Evolutionary conservation across 164 flowering plant genomes (phyloP).

Genomic region (Cinnamomum micranthum): DNA sequence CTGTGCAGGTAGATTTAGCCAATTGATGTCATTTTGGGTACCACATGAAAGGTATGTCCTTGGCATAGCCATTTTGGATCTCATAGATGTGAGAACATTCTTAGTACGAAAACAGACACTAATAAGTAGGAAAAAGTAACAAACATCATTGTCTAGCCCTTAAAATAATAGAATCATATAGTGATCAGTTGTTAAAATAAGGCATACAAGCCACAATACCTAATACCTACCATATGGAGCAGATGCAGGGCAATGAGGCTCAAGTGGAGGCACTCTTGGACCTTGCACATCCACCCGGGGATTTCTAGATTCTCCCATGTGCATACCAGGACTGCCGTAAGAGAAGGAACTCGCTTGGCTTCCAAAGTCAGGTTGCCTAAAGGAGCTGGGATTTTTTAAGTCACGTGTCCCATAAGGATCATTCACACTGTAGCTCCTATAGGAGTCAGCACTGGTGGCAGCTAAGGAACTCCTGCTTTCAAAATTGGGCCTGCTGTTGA

Average conservation of each 20-base stretch:
- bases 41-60: too few relatives aligned
- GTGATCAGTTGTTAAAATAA: not conserved
- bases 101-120: too few relatives aligned
- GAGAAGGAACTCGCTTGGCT: slow-evolving; percentile 4
- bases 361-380: not conserved
- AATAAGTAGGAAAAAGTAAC: not conserved
- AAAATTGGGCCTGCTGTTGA: slow-evolving; percentile 3
- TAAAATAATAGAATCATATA: not conserved
- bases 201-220: not conserved
- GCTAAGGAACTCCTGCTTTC: slow-evolving; percentile 3
- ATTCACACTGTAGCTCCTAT: slow-evolving; percentile 4
- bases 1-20: too few relatives aligned
- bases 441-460: not conserved
- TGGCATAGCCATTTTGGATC: too few relatives aligned
- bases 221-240: slow-evolving; percentile 18
- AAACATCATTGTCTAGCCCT: not conserved
- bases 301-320: not conserved
- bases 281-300: slow-evolving; percentile 14
- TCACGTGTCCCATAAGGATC: not conserved
- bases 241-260: slow-evolving; percentile 7
- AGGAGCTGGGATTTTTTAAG: slow-evolving; percentile 1
- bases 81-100: too few relatives aligned
- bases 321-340: slow-evolving; percentile 8
- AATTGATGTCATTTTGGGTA: too few relatives aligned
- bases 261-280: slow-evolving; percentile 16